These are phyloP conservation scores for Oryza meyeriana DNA, from an alignment of 176 grass and related monocot species.

Conservation along the genomic window DNA sequence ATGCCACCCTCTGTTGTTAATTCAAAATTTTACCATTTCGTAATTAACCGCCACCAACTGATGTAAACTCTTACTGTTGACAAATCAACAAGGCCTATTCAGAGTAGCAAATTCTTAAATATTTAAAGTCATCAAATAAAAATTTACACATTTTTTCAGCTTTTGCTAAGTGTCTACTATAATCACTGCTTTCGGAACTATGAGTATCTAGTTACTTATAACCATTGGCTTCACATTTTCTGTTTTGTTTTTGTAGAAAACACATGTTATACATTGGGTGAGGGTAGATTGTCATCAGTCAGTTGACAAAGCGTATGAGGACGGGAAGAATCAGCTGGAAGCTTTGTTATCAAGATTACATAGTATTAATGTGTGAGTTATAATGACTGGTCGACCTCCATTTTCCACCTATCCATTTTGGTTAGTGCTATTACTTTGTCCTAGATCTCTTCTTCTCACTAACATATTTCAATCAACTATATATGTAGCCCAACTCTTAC, in stretches of 20 bases:
- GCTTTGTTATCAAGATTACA: conserved; percentile 79
- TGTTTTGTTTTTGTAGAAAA: conserved; percentile 56
- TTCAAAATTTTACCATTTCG: not conserved
- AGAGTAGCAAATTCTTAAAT: not conserved
- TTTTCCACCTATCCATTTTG: not conserved
- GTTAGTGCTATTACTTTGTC: not conserved
- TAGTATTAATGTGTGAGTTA: conserved; percentile 70
- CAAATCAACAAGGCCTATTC: not conserved
- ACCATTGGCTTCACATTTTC: not conserved
- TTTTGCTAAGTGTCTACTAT: not conserved
- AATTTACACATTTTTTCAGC: not conserved
- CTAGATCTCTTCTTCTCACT: not conserved
- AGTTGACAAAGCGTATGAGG: conserved; percentile 76
- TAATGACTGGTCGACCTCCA: not conserved
- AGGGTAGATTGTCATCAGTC: conserved; percentile 55
- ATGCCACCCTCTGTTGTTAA: not conserved
- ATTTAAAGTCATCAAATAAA: not conserved
- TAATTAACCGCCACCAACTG: not conserved
- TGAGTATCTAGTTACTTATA: not conserved
- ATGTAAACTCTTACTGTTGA: not conserved
- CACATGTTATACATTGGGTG: conserved; percentile 90
- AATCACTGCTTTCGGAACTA: not conserved
- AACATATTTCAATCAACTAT: not conserved
- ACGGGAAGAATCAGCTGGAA: conserved; percentile 52
- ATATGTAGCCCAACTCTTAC: conserved; percentile 70